Conservation (phyloP, 2,329 filamentous ascomycete genomes). For the Verticillium nonalfalfae region DNA sequence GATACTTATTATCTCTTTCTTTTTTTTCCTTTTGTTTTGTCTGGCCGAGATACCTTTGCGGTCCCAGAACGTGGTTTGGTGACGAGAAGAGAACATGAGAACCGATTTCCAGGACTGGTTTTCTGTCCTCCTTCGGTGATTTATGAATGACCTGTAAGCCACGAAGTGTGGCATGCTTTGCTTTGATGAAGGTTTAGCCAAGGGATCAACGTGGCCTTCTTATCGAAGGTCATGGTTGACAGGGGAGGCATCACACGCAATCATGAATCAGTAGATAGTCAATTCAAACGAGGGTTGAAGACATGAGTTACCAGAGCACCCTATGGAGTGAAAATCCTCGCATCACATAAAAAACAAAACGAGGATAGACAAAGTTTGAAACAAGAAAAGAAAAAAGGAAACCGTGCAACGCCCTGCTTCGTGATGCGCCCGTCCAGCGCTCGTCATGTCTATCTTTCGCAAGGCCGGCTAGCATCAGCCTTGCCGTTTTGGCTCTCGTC, state of each 20-base stretch:
- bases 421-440: neutral
- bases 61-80: neutral
- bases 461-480: neutral
- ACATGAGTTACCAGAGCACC: neutral
- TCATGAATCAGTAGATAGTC: conserved; percentile 5
- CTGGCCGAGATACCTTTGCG: conserved; percentile 2
- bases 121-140: neutral
- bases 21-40: neutral
- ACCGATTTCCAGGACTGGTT: neutral
- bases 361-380: neutral
- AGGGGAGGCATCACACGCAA: neutral
- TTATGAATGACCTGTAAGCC: neutral
- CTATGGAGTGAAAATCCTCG: neutral
- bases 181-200: no score
- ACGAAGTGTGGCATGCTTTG: no score
- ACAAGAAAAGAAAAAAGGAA: neutral
- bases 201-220: no score
- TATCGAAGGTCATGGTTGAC: neutral
- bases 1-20: neutral
- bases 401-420: conserved; percentile 2
- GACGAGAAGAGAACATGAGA: conserved; percentile 1
- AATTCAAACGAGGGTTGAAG: neutral
- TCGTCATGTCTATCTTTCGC: neutral
- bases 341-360: neutral
- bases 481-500: neutral